These are phyloP conservation scores for Taxillus chinensis DNA, from an alignment of 164 flowering plant genomes.

Conservation along the genomic window DNA sequence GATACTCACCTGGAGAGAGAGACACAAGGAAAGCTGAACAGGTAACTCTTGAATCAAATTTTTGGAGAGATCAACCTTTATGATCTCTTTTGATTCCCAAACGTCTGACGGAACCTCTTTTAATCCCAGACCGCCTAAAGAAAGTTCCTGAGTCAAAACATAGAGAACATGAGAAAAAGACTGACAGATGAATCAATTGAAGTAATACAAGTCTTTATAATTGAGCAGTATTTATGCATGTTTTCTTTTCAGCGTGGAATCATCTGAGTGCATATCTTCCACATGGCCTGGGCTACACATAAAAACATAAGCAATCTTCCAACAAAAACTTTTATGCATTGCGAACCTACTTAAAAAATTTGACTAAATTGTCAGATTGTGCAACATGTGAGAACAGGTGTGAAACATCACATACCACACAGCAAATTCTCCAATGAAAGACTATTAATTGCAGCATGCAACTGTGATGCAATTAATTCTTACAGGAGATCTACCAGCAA, in stretches of 20 bases:
- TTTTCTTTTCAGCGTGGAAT: neutral
- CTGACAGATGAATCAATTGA: neutral
- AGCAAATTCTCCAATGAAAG: neutral
- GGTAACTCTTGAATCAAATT: slow-evolving; percentile 76
- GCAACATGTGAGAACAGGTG: neutral
- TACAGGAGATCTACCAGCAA: neutral
- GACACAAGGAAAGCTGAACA: slow-evolving; percentile 56
- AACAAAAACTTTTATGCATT: too few species aligned
- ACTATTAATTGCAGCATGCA: neutral
- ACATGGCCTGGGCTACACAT: too few species aligned
- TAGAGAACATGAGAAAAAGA: neutral
- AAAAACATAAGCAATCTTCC: too few species aligned
- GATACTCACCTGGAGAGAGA: slow-evolving; percentile 54
- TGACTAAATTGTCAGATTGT: neutral
- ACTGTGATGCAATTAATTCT: neutral
- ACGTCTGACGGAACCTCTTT: slow-evolving; percentile 60
- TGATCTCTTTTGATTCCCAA: slow-evolving; percentile 68
- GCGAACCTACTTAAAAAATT: too few species aligned
- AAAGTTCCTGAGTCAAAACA: slow-evolving; percentile 58
- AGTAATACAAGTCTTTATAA: neutral
- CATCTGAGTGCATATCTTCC: neutral
- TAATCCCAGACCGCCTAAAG: slow-evolving; percentile 56
- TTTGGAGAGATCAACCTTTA: slow-evolving; percentile 69
- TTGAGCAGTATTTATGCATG: neutral
- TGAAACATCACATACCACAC: neutral